A percentile compares a stretch with the other conserved stretches of the same genome.
These are phyloP conservation scores for Kodamaea jinghongensis DNA, from an alignment of 805 yeast species.

Conservation along the genomic window DNA sequence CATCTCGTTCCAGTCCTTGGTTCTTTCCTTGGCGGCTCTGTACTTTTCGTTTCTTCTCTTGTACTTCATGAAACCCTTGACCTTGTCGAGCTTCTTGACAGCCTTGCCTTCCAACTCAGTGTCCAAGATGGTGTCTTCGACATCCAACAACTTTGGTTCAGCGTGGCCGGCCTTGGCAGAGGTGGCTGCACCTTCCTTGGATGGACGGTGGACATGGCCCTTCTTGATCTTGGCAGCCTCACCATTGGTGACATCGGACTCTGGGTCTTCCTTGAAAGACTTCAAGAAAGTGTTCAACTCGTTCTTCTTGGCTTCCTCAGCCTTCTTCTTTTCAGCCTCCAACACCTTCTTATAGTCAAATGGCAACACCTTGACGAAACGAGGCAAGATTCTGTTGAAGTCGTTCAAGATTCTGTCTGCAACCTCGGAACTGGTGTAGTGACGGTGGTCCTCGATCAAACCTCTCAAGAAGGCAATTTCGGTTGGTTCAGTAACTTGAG, in stretches of 20 bases:
- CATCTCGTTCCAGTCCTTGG: slow-evolving; percentile 91
- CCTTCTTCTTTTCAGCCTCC: slow-evolving; percentile 66
- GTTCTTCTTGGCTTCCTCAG: slow-evolving; percentile 61
- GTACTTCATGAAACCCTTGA: slow-evolving; percentile 92
- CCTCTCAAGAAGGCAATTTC: slow-evolving; percentile 95
- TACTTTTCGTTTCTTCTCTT: slow-evolving; percentile 84
- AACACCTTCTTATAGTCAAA: slow-evolving; percentile 86
- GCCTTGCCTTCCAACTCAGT: slow-evolving; percentile 62
- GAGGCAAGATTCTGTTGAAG: slow-evolving; percentile 83
- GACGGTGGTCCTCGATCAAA: slow-evolving; percentile 90
- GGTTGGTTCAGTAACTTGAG: slow-evolving; percentile 74
- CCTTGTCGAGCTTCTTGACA: slow-evolving; percentile 65
- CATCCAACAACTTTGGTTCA: slow-evolving; percentile 86
- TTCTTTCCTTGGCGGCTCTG: slow-evolving; percentile 71
- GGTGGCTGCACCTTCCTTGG: slow-evolving; percentile 17
- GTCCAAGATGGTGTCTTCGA: slow-evolving; percentile 85
- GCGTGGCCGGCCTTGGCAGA: slow-evolving; percentile 24
- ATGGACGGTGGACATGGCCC: slow-evolving; percentile 42
- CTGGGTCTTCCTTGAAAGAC: slow-evolving; percentile 77
- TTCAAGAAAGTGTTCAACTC: slow-evolving; percentile 66
- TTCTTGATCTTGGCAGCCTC: slow-evolving; percentile 64
- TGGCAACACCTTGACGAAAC: slow-evolving; percentile 93
- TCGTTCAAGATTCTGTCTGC: slow-evolving; percentile 80
- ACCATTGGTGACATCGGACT: slow-evolving; percentile 84
- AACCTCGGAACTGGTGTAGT: slow-evolving; percentile 88